A percentile compares a stretch with the other conserved stretches of the same genome.
These are phyloP conservation scores for Benincasa hispida DNA, from an alignment of 306 rosid genomes.

Conservation along the genomic window DNA sequence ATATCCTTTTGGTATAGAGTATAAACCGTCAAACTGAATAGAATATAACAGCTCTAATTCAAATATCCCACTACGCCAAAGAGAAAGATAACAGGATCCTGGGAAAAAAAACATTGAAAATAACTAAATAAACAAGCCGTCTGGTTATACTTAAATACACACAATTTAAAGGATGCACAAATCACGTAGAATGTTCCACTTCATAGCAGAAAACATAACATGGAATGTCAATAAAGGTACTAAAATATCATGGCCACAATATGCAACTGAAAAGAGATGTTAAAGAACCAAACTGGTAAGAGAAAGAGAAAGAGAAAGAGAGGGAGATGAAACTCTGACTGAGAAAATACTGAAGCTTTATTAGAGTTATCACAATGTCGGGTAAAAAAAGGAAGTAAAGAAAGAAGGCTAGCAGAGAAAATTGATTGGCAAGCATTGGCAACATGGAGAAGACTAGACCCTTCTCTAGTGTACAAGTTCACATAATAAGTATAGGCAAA, in stretches of 20 bases:
- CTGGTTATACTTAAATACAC: background rate
- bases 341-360: background rate
- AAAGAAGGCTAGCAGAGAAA: background rate
- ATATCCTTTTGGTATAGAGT: slow-evolving; percentile 45
- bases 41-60: slow-evolving; percentile 54
- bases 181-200: background rate
- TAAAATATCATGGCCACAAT: background rate
- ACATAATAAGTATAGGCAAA: background rate
- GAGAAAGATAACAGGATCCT: slow-evolving; percentile 70
- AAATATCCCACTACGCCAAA: slow-evolving; percentile 46
- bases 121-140: background rate
- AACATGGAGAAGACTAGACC: background rate
- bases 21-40: slow-evolving; percentile 60
- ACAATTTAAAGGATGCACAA: background rate
- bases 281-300: background rate
- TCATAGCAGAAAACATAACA: background rate
- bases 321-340: background rate
- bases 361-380: background rate
- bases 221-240: background rate
- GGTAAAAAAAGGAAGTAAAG: background rate
- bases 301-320: background rate
- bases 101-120: slow-evolving; percentile 6
- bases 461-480: background rate
- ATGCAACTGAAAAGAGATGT: background rate
- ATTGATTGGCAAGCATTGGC: background rate